Conservation (phyloP, 2,329 filamentous ascomycete genomes). For the Pseudogymnoascus sp. region DNA sequence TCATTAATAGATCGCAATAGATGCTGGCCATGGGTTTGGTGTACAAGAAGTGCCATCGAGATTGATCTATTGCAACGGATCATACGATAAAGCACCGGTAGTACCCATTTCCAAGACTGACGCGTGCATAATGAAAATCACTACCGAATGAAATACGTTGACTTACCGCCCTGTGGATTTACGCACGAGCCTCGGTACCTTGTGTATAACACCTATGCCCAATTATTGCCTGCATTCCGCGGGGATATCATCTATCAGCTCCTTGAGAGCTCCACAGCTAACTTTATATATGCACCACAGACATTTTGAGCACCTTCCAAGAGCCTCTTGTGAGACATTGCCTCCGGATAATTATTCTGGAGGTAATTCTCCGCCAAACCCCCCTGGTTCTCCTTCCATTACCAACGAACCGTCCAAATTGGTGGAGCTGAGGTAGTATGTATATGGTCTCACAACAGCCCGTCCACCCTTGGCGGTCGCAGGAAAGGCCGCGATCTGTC, state of each 20-base stretch:
- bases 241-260: background rate
- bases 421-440: background rate
- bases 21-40: background rate
- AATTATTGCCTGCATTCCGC: background rate
- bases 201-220: background rate
- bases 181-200: background rate
- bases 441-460: background rate
- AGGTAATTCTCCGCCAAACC: background rate
- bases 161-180: background rate
- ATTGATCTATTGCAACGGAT: background rate
- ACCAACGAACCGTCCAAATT: background rate
- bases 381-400: background rate
- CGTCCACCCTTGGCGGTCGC: background rate
- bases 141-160: background rate
- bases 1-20: background rate
- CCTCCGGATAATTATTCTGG: background rate
- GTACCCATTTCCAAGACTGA: background rate
- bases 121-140: background rate
- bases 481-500: background rate
- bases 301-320: background rate
- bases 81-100: background rate
- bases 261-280: background rate
- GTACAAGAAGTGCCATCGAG: background rate
- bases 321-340: background rate
- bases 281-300: background rate